Base-by-base conservation (phyloP, 2,329 filamentous ascomycete genomes). In the Penicillium sp. region DNA sequence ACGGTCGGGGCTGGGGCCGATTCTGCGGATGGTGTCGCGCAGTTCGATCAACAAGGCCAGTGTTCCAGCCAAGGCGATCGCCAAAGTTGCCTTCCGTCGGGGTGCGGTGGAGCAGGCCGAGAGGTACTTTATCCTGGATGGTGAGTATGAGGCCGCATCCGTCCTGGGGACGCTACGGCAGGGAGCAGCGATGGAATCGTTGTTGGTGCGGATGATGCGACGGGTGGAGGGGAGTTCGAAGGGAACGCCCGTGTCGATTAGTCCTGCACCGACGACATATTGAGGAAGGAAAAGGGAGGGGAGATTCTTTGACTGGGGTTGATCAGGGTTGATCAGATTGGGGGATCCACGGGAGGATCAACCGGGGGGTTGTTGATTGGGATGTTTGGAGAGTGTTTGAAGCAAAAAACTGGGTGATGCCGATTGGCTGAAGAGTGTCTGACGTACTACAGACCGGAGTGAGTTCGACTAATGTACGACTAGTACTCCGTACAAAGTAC, bases 81-180 rank as follows among this genome's bases (percentile, higher is more conserved):
- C 72, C 50, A 73, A 69, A 69, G 67, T 77, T 26, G 72, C 76
- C 69, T 78, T 77, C 65, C 73, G 73, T 49, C 63, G 61, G 30
- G 67, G 71, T 26, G 63, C 64, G 51, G 72, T 74, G 68, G 71
- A 70, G 68, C 68, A 68, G 33, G 70, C 65, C 54, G 74, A 76
- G 58, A 68, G 70, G 55, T 76, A 77, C 68, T 75, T 72, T 70
- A 74, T 76, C 45, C 60, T 76, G 53, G 71, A 74, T 33, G 68
- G 68, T 58, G 72, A 75, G 49, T 76, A 76, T 55, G 74, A 78
- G 60, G 75, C 75, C 64, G 71, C 67, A 68, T 78, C 75, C 64
- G 75, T 77, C 64, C 64, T 76, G 59, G 60, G 65, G 15, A 60
- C 66, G 15, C 58, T 77, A 58, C 73, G 72, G 40, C 66, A 76